Percentiles rank a stretch among this genome's conserved stretches.
Evolutionary conservation across 2,329 filamentous ascomycete genomes (phyloP).

Genomic region (Tothia fuscella): DNA sequence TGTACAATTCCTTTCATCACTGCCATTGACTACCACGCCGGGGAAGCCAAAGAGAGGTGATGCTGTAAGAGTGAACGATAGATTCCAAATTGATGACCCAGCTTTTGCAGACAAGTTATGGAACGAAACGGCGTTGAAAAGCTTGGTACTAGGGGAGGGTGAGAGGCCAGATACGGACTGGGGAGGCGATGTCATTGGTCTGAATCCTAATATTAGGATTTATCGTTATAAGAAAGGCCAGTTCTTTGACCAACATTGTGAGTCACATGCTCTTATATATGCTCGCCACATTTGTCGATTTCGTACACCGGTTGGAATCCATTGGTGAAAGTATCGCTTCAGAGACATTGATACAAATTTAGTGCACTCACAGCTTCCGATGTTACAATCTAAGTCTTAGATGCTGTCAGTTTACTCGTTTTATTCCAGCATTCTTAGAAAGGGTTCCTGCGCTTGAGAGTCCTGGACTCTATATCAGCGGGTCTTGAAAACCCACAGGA

Average conservation of each 20-base stretch:
- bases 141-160: conserved; percentile 33
- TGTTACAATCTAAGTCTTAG: too few species aligned
- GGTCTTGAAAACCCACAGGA: too few species aligned
- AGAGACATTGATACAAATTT: too few species aligned
- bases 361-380: not conserved
- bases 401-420: too few species aligned
- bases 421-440: too few species aligned
- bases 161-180: conserved; percentile 34
- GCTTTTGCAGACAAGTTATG: conserved; percentile 65
- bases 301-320: too few species aligned
- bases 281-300: too few species aligned
- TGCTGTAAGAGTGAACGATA: conserved; percentile 77
- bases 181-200: conserved; percentile 66
- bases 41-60: conserved; percentile 67
- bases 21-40: conserved; percentile 68
- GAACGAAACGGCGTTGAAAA: conserved; percentile 61
- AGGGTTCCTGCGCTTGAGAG: too few species aligned
- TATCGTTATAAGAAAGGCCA: conserved; percentile 80
- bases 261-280: conserved; percentile 28
- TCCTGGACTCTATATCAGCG: too few species aligned
- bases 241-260: conserved; percentile 89
- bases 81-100: conserved; percentile 70
- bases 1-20: conserved; percentile 55
- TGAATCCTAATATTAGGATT: conserved; percentile 80
- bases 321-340: too few species aligned